Conservation (phyloP, 352 stramenopile genomes). For the Globisporangium cederbergense region DNA sequence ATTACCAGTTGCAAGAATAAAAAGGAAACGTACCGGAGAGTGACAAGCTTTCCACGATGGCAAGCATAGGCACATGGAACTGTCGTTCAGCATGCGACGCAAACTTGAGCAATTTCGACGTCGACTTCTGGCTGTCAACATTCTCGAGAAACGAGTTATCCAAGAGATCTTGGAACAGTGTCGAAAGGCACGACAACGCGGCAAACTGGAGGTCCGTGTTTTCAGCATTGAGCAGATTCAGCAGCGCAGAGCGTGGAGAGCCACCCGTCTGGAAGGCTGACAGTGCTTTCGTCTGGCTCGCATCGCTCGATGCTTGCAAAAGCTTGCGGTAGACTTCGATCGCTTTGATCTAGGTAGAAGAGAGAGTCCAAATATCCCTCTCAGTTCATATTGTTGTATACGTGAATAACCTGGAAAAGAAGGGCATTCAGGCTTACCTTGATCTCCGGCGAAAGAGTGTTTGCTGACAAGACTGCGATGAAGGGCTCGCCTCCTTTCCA, state of each 20-base stretch:
- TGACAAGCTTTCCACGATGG: constrained; percentile 51
- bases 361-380: not conserved
- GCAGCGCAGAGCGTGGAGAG: constrained; percentile 25
- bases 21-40: constrained; percentile 26
- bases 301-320: constrained; percentile 6
- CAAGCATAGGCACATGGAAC: constrained; percentile 37
- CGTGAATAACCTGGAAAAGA: not conserved
- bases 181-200: constrained; percentile 37
- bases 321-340: constrained; percentile 25
- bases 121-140: constrained; percentile 27
- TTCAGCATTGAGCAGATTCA: constrained; percentile 25
- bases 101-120: constrained; percentile 27
- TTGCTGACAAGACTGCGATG: not conserved
- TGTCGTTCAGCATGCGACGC: constrained; percentile 29
- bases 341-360: constrained; percentile 15
- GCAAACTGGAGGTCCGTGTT: constrained; percentile 28
- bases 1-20: too few species aligned
- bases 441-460: not conserved
- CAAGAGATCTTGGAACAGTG: constrained; percentile 11
- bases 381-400: not conserved
- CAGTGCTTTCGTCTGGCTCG: constrained; percentile 10
- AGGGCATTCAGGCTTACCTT: constrained; percentile 1
- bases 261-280: constrained; percentile 32
- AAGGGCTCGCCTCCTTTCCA: constrained; percentile 57
- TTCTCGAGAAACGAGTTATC: constrained; percentile 22